phyloP scores from a whole-genome alignment of 345 rosid genomes.

The Eucalyptus coolabah region DNA sequence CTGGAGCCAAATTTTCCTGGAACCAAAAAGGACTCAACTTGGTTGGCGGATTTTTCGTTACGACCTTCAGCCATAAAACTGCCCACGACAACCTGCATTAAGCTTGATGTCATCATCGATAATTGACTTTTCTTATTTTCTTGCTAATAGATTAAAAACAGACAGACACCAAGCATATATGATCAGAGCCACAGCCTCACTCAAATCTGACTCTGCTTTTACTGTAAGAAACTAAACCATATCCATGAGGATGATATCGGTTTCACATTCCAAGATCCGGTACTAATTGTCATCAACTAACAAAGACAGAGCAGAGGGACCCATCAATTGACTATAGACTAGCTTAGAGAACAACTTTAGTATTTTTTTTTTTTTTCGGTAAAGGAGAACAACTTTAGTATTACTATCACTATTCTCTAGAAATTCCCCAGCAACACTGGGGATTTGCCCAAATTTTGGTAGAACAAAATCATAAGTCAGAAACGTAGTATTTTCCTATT shows the following conservation, averaged over 20 bases:
- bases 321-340: background rate
- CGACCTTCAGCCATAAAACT: slow-evolving; percentile 31
- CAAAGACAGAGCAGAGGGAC: background rate
- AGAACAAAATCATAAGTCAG: background rate
- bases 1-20: background rate
- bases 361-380: too few species aligned
- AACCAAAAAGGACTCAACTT: slow-evolving; percentile 10
- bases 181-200: background rate
- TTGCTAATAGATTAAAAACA: background rate
- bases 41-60: slow-evolving; percentile 18
- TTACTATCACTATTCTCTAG: background rate
- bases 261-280: background rate
- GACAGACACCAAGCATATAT: background rate
- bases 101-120: background rate
- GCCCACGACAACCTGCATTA: slow-evolving; percentile 32
- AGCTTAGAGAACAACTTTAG: background rate
- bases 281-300: background rate
- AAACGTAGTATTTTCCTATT: background rate
- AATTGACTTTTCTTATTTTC: background rate
- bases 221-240: background rate
- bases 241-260: background rate
- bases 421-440: background rate
- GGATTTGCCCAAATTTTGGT: background rate
- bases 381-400: background rate
- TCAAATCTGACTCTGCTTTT: background rate